These are phyloP conservation scores for Achaetomium macrosporum DNA, from an alignment of 2,329 filamentous ascomycete genomes.

Conservation along the genomic window DNA sequence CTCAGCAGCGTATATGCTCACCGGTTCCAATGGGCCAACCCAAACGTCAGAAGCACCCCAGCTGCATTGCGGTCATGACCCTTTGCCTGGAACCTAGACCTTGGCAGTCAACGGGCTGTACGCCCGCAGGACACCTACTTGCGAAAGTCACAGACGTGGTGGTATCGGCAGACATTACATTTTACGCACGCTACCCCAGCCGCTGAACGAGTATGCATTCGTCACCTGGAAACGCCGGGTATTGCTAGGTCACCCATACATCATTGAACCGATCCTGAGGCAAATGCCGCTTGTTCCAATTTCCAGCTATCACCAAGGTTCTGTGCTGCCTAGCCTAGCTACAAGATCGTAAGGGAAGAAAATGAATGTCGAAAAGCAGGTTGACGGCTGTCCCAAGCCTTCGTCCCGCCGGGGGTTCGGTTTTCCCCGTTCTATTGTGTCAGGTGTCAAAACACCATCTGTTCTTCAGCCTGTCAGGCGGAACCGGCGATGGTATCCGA, in stretches of 20 bases:
- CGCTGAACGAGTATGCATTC: too few species aligned
- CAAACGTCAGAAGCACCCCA: too few species aligned
- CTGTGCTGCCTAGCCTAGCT: slow-evolving; percentile 13
- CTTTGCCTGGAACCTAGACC: too few species aligned
- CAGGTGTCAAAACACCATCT: neutral
- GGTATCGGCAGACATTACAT: too few species aligned
- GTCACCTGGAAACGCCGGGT: too few species aligned
- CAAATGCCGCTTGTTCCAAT: neutral
- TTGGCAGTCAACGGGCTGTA: too few species aligned
- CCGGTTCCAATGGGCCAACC: neutral
- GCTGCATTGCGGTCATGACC: too few species aligned
- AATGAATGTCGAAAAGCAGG: slow-evolving; percentile 9
- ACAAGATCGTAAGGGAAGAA: slow-evolving; percentile 3
- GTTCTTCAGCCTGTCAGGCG: neutral
- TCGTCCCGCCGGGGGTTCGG: neutral
- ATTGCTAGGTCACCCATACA: too few species aligned
- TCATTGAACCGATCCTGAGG: too few species aligned
- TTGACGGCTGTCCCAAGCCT: slow-evolving; percentile 6
- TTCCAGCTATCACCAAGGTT: slow-evolving; percentile 3
- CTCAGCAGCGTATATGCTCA: neutral
- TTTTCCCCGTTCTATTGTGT: neutral
- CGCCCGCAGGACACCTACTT: too few species aligned
- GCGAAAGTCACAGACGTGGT: too few species aligned
- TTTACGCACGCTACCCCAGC: too few species aligned
- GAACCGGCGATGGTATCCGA: neutral